phyloP scores from a whole-genome alignment of 805 yeast species.

The Debaryomyces tyrocola region DNA sequence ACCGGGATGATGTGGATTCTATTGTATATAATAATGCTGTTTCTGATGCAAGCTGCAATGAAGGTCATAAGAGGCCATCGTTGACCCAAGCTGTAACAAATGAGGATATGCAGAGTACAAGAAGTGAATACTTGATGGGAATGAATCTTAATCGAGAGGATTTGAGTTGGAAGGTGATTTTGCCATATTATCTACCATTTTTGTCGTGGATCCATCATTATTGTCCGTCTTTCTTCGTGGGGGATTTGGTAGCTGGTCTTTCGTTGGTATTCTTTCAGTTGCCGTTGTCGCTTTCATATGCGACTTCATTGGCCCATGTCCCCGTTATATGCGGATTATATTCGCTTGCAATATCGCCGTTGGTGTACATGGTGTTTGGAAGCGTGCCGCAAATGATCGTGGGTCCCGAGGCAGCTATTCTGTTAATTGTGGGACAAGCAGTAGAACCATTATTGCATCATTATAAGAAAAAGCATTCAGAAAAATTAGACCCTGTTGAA shows the following conservation, averaged over 20 bases:
- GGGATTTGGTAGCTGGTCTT: constrained; percentile 80
- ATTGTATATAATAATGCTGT: background rate
- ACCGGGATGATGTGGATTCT: background rate
- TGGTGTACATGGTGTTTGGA: constrained; percentile 42
- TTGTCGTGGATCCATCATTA: constrained; percentile 67
- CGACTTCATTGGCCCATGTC: constrained; percentile 43
- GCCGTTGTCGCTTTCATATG: constrained; percentile 63
- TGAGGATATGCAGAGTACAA: too few species aligned
- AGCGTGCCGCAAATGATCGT: constrained; percentile 48
- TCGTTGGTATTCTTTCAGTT: constrained; percentile 89
- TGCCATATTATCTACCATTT: constrained; percentile 69
- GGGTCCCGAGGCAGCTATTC: constrained; percentile 48
- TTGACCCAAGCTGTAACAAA: background rate
- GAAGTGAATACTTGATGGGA: constrained; percentile 4
- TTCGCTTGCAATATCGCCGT: constrained; percentile 39
- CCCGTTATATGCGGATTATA: constrained; percentile 41
- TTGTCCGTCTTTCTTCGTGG: constrained; percentile 34
- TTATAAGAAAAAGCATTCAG: constrained; percentile 22
- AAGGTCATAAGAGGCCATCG: background rate
- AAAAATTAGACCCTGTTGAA: constrained; percentile 43
- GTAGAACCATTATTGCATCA: constrained; percentile 45
- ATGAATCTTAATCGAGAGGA: constrained; percentile 18
- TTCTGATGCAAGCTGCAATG: background rate
- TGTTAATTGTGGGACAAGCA: constrained; percentile 47
- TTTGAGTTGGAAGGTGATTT: constrained; percentile 27